A percentile compares a stretch with the other conserved stretches of the same genome.
Conservation (phyloP, 306 rosid genomes). For the Rosa lucieae region DNA sequence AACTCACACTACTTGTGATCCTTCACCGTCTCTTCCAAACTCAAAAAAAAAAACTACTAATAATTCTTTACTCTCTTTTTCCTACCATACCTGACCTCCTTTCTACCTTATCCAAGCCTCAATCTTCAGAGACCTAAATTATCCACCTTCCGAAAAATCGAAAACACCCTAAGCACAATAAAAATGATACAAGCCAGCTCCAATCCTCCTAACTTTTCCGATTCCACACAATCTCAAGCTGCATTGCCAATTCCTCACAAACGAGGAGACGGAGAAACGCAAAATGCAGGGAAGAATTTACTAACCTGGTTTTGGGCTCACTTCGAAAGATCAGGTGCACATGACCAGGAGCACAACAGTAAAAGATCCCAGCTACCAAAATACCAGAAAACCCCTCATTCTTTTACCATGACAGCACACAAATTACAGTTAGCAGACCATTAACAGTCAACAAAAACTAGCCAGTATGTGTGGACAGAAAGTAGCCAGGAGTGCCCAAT, state of each 20-base stretch:
- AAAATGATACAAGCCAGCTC: conserved; percentile 1
- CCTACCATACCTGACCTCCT: not conserved
- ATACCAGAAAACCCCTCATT: too few relatives aligned
- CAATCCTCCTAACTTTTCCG: conserved; percentile 8
- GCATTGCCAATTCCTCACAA: conserved; percentile 28
- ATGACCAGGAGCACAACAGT: too few relatives aligned
- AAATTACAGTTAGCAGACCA: too few relatives aligned
- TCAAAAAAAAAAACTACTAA: not conserved
- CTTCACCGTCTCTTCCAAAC: not conserved
- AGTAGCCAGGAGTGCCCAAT: too few relatives aligned
- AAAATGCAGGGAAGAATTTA: not conserved
- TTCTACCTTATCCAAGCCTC: not conserved
- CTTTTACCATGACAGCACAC: too few relatives aligned
- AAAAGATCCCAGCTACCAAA: too few relatives aligned
- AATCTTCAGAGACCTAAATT: conserved; percentile 2
- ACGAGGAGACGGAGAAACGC: not conserved
- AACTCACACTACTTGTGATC: conserved; percentile 10
- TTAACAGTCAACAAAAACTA: too few relatives aligned
- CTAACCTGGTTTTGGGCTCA: conserved; percentile 18
- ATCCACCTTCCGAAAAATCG: not conserved
- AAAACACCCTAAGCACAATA: too few relatives aligned
- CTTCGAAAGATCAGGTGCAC: too few relatives aligned
- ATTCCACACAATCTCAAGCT: conserved; percentile 28
- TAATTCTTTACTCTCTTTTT: not conserved
- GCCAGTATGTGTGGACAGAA: too few relatives aligned